phyloP scores from a whole-genome alignment of 805 yeast species.

The Suhomyces tanzawaensis region DNA sequence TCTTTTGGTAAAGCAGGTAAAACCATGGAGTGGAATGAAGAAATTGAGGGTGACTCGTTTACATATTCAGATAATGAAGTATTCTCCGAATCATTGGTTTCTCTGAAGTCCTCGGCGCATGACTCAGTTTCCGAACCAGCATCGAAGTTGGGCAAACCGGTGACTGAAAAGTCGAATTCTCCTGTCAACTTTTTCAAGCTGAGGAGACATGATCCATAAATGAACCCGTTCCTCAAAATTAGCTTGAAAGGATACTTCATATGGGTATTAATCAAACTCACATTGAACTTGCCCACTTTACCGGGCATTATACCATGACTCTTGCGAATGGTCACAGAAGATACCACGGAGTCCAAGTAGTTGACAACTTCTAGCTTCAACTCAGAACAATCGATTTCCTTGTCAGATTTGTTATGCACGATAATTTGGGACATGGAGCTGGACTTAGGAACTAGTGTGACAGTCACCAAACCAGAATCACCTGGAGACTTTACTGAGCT shows the following conservation, averaged over 20 bases:
- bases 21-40: conserved; percentile 28
- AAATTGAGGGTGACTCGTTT: conserved; percentile 9
- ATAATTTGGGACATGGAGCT: conserved; percentile 29
- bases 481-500: neutral
- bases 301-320: conserved; percentile 32
- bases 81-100: neutral
- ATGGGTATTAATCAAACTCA: conserved; percentile 29
- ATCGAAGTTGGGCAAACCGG: neutral
- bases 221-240: conserved; percentile 19
- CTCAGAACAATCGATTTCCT: conserved; percentile 28
- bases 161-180: conserved; percentile 11
- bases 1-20: conserved; percentile 32
- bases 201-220: conserved; percentile 21
- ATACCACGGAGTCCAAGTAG: conserved; percentile 25
- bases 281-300: conserved; percentile 32
- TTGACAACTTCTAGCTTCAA: conserved; percentile 29
- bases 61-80: conserved; percentile 3
- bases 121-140: conserved; percentile 1
- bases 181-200: conserved; percentile 24
- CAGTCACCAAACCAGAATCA: conserved; percentile 11
- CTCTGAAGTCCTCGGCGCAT: neutral
- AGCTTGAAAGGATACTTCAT: conserved; percentile 34
- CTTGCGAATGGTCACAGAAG: conserved; percentile 28
- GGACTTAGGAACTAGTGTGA: conserved; percentile 30
- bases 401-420: conserved; percentile 26